phyloP scores from a whole-genome alignment of 257 asterid species.

The Penstemon newberryi region DNA sequence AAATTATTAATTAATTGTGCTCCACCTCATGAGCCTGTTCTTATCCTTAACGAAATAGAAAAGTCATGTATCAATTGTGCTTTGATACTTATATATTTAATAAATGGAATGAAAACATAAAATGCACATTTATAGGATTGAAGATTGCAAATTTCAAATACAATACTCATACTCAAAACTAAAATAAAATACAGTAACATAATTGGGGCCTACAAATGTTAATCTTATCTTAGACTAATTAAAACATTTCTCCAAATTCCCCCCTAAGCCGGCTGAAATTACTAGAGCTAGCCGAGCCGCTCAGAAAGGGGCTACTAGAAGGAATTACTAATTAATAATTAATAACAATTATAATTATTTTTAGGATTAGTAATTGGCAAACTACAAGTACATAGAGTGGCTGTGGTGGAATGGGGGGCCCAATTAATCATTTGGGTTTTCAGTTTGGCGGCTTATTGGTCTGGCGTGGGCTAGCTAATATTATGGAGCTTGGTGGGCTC shows the following conservation, averaged over 20 bases:
- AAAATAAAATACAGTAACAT: not conserved
- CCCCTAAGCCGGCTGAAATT: constrained; percentile 16
- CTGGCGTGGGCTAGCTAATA: constrained; percentile 55
- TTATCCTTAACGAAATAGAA: too few species aligned
- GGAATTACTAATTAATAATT: too few species aligned
- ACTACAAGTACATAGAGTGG: not conserved
- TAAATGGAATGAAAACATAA: too few species aligned
- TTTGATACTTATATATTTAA: too few species aligned
- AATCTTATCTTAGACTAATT: too few species aligned
- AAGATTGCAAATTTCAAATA: not conserved
- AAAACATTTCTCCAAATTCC: not conserved
- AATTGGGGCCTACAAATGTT: too few species aligned
- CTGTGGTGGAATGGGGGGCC: constrained; percentile 27
- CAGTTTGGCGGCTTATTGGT: constrained; percentile 42
- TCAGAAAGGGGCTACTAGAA: too few species aligned
- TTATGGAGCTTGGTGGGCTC: constrained; percentile 30
- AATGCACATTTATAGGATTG: too few species aligned
- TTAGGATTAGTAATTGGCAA: not conserved
- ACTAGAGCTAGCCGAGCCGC: constrained; percentile 14
- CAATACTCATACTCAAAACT: not conserved
- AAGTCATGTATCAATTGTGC: too few species aligned
- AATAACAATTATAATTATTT: not conserved
- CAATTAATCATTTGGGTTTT: not conserved
- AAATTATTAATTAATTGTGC: too few species aligned
- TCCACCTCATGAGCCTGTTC: too few species aligned